Evolutionary conservation across 2,329 filamentous ascomycete species (phyloP).

Genomic region (Apiospora sp.): DNA sequence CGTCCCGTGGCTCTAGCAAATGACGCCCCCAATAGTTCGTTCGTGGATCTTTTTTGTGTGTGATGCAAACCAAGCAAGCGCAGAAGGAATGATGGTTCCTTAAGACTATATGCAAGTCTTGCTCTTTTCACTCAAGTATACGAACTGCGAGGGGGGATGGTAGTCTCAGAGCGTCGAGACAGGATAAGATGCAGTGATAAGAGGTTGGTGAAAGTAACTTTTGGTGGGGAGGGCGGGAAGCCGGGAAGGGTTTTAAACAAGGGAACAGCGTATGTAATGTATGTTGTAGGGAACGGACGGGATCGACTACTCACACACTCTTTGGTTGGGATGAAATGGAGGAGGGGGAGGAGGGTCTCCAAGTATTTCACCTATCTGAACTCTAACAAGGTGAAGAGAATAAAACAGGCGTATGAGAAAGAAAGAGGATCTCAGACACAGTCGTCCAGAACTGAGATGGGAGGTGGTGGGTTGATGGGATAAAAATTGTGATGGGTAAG

Average conservation of each 20-base stretch:
- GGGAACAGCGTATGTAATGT: not conserved
- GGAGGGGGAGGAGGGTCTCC: conserved; percentile 14
- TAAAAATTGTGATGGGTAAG: not conserved
- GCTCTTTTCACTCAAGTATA: conserved; percentile 2
- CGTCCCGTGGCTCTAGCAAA: conserved; percentile 15
- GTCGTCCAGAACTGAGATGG: conserved; percentile 11
- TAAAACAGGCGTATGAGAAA: conserved; percentile 14
- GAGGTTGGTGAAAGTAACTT: conserved; percentile 25
- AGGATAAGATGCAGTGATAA: conserved; percentile 24
- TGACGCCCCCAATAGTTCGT: conserved; percentile 17
- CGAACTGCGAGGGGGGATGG: not conserved
- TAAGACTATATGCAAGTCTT: conserved; percentile 24
- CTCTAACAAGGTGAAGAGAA: conserved; percentile 10
- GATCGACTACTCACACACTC: conserved; percentile 22
- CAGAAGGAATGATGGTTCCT: conserved; percentile 19
- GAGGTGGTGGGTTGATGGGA: no score
- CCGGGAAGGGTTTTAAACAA: conserved; percentile 24
- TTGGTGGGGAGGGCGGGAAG: conserved; percentile 25
- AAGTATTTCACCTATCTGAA: conserved; percentile 22
- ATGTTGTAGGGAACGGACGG: conserved; percentile 16
- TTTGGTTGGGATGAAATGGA: conserved; percentile 13
- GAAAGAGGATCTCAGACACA: conserved; percentile 22
- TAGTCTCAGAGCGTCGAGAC: conserved; percentile 14
- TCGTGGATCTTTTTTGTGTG: not conserved
- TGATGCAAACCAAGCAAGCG: not conserved